Percentiles rank a stretch among this genome's conserved stretches.
Evolutionary conservation across 2,329 filamentous ascomycete species (phyloP).

Genomic region (Ophiostoma sp.): DNA sequence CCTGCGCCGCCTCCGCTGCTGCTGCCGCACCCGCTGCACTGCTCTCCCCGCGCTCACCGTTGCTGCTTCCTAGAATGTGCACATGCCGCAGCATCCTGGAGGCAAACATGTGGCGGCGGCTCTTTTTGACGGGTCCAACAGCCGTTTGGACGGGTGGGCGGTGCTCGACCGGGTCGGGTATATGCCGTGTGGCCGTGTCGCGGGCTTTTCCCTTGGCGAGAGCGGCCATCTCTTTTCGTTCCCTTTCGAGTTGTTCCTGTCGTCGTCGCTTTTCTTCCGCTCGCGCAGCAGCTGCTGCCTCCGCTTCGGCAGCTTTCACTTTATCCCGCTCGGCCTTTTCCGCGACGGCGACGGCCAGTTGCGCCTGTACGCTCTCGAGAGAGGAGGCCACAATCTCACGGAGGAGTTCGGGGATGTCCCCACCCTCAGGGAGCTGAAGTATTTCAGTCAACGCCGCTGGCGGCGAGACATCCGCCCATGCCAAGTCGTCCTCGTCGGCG

Average conservation of each 20-base stretch:
- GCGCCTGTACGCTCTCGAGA: conserved; percentile 46
- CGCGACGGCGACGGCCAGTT: conserved; percentile 37
- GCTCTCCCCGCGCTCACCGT: conserved; percentile 39
- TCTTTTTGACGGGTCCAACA: conserved; percentile 34
- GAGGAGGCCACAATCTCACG: conserved; percentile 46
- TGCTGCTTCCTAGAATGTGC: conserved; percentile 29
- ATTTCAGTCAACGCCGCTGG: conserved; percentile 45
- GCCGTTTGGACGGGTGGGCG: background rate
- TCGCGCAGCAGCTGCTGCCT: conserved; percentile 29
- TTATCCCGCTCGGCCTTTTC: conserved; percentile 33
- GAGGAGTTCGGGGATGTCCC: conserved; percentile 42
- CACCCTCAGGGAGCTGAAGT: conserved; percentile 36
- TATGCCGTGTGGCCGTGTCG: conserved; percentile 4
- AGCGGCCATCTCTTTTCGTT: background rate
- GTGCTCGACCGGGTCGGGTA: background rate
- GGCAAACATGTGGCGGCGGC: conserved; percentile 37
- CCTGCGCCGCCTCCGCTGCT: background rate
- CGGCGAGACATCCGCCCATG: conserved; percentile 50
- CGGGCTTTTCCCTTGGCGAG: conserved; percentile 16
- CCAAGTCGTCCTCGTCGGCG: conserved; percentile 7
- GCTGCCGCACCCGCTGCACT: conserved; percentile 36
- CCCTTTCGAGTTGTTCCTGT: conserved; percentile 26
- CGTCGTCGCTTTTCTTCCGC: conserved; percentile 32
- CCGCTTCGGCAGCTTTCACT: conserved; percentile 31
- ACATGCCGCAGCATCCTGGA: conserved; percentile 41